These are phyloP conservation scores for Hypsizygus marmoreus DNA, from an alignment of 768 basidiomycete species.

Conservation along the genomic window DNA sequence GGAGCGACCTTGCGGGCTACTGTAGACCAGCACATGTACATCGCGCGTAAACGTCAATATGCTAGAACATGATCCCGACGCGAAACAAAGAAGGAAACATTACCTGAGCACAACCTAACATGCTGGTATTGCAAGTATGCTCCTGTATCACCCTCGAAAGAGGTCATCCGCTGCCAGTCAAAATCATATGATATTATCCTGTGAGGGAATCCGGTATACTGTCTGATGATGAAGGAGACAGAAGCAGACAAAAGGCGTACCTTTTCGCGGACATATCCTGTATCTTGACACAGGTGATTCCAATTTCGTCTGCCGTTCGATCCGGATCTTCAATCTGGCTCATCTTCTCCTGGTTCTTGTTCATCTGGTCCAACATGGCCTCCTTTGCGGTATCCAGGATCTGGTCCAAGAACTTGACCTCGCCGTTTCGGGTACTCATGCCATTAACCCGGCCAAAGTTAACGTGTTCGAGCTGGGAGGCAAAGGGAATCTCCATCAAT, in stretches of 20 bases:
- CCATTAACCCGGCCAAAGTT: slow-evolving; percentile 90
- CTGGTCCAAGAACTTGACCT: slow-evolving; percentile 91
- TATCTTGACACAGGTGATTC: slow-evolving; percentile 94
- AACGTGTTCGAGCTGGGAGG: slow-evolving; percentile 77
- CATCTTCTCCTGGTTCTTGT: slow-evolving; percentile 90
- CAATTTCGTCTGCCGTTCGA: slow-evolving; percentile 79
- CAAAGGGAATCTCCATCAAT: slow-evolving; percentile 87
- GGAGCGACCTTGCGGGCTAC: slow-evolving; percentile 12
- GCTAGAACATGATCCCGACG: too few relatives aligned
- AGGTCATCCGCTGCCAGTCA: slow-evolving; percentile 90
- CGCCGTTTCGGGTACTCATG: slow-evolving; percentile 92
- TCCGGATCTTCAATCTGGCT: slow-evolving; percentile 81
- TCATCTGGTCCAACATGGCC: slow-evolving; percentile 96
- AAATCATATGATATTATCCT: slow-evolving; percentile 96
- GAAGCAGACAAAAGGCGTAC: slow-evolving; percentile 46
- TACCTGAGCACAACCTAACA: slow-evolving; percentile 88
- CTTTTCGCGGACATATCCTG: slow-evolving; percentile 95
- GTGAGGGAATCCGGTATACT: not conserved
- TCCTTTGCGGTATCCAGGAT: slow-evolving; percentile 83
- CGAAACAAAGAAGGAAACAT: too few relatives aligned
- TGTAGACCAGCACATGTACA: too few relatives aligned
- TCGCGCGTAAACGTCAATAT: too few relatives aligned
- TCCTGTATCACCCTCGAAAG: slow-evolving; percentile 93
- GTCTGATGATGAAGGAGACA: slow-evolving; percentile 4
- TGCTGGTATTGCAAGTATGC: slow-evolving; percentile 96